A percentile compares a stretch with the other conserved stretches of the same genome.
These are phyloP conservation scores for Blastobotrys serpentis DNA, from an alignment of 1,139 yeast genomes.

Conservation along the genomic window DNA sequence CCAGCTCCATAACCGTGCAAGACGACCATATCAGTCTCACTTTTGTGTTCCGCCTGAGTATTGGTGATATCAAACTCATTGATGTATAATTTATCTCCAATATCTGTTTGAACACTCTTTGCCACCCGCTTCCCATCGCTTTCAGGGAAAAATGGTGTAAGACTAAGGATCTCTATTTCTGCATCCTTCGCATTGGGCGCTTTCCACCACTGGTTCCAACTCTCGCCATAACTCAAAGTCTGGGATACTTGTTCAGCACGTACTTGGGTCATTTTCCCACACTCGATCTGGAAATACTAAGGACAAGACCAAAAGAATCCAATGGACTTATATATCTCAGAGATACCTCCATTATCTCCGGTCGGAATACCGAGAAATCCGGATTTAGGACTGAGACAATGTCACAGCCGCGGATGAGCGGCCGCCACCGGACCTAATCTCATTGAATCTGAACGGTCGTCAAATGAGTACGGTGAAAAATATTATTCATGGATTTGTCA, in stretches of 20 bases:
- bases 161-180: constrained; percentile 45
- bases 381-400: too few relatives aligned
- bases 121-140: constrained; percentile 49
- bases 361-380: constrained; percentile 4
- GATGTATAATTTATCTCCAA: constrained; percentile 46
- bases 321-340: neutral
- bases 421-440: too few relatives aligned
- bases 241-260: neutral
- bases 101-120: constrained; percentile 48
- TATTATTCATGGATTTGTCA: too few relatives aligned
- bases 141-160: constrained; percentile 59
- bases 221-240: constrained; percentile 37
- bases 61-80: constrained; percentile 49
- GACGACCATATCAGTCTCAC: constrained; percentile 51
- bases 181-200: constrained; percentile 40
- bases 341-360: constrained; percentile 1
- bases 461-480: too few relatives aligned
- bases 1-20: constrained; percentile 90
- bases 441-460: too few relatives aligned
- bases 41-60: constrained; percentile 14
- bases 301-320: too few relatives aligned
- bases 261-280: neutral
- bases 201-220: constrained; percentile 47
- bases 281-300: neutral
- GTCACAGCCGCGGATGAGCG: too few relatives aligned